Conservation (phyloP, 805 yeast species). For the Pichia membranifaciens region DNA sequence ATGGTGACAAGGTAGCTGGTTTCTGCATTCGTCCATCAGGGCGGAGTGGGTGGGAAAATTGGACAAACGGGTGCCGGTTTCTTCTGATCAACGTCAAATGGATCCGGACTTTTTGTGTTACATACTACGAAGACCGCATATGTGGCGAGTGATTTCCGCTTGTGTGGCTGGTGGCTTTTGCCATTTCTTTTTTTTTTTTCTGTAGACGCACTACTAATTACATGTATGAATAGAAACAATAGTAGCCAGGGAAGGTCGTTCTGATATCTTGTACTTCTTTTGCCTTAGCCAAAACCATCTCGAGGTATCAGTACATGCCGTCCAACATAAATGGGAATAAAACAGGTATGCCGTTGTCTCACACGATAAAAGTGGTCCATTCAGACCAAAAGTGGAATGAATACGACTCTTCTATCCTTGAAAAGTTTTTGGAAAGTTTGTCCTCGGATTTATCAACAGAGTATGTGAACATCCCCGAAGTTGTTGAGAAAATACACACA, state of each 20-base stretch:
- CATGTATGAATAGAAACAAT: too few relatives aligned
- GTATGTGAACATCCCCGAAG: conserved; percentile 40
- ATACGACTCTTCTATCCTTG: conserved; percentile 14
- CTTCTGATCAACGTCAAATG: conserved; percentile 76
- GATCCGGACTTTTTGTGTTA: conserved; percentile 70
- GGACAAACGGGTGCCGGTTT: conserved; percentile 88
- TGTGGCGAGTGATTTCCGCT: conserved; percentile 8
- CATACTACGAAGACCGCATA: conserved; percentile 17
- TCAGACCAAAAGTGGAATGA: neutral
- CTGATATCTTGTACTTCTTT: too few relatives aligned
- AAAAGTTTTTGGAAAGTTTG: conserved; percentile 10
- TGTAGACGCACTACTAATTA: too few relatives aligned
- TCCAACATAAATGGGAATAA: too few relatives aligned
- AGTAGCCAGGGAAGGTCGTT: too few relatives aligned
- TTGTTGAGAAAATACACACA: conserved; percentile 40
- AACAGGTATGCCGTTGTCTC: neutral
- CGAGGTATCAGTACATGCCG: too few relatives aligned
- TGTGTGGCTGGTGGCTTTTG: neutral
- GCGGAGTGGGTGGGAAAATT: conserved; percentile 58
- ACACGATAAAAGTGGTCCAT: neutral
- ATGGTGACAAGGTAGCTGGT: conserved; percentile 69
- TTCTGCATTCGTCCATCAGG: conserved; percentile 66
- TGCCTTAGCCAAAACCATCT: too few relatives aligned
- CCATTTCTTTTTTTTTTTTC: neutral
- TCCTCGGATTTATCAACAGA: conserved; percentile 34